Base-by-base conservation (phyloP, 1,284 basidiomycete genomes). In the Chalciporus sp. region DNA sequence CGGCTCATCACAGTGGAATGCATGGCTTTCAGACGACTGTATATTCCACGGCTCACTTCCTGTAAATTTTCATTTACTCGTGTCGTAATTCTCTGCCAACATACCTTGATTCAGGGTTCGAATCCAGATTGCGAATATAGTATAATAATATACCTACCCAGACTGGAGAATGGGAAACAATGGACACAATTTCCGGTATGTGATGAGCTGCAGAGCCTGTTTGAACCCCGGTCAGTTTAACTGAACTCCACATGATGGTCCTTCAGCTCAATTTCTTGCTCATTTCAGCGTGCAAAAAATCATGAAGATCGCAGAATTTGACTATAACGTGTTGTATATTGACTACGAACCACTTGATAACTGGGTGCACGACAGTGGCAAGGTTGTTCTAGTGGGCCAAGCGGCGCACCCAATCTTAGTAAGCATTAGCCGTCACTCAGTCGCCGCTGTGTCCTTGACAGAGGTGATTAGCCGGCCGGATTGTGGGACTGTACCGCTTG, bases 361-460 rank as follows among this genome's bases (percentile, higher is more conserved):
- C 29, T 74, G 79, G 65, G 75, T 81, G 3, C 82, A 81, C 56
- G 75, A 78, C 39, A 64, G 67, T 12, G 76, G 73, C n/a, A 74
- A 71, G 51, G 67, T 82, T 4, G 77, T 78, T 17, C 60, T 83
- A 1, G 66, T 81, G 10, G 81, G 81, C 27, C 78, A 82, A 62
- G 74, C 81, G 1, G 80, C 78, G 23, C 81, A 83, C 63, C 79
- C 81, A 2, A 68, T 79, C 54, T 65, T 76, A 47, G 23, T 23
- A 23, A 23, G 23, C 23, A 23, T 23, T 23, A 23, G 23, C 2
- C 3, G 23, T 6, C 23, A 23, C 23, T 23, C 6, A n/a, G n/a
- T n/a, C n/a, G n/a, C n/a, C 6, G 23, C 23, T 23, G 23, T 23
- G 23, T 23, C 23, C 6, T 23, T 6, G 23, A n/a, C n/a, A n/a